Conservation (phyloP, 148 eudicot species). For the Nyssa sinensis region DNA sequence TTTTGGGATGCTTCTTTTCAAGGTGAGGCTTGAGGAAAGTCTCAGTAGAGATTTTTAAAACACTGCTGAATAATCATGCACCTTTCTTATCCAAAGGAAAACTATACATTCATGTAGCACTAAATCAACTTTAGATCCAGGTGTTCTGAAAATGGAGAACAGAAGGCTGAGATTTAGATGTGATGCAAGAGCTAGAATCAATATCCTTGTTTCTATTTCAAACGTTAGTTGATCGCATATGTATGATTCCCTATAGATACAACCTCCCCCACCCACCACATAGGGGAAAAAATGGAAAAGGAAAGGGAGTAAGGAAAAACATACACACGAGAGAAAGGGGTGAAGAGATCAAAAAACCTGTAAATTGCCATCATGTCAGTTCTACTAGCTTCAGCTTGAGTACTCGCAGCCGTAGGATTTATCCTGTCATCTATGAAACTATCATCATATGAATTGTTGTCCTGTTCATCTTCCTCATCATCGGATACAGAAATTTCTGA, state of each 20-base stretch:
- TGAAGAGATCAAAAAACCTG: constrained; percentile 46
- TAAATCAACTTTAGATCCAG: neutral
- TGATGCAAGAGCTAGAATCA: neutral
- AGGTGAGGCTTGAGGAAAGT: too few relatives aligned
- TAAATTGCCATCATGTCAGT: constrained; percentile 89
- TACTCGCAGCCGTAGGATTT: constrained; percentile 48
- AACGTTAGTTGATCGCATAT: too few relatives aligned
- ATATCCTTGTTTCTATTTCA: too few relatives aligned
- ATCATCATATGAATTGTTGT: constrained; percentile 57
- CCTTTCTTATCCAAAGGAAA: neutral
- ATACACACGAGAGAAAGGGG: neutral
- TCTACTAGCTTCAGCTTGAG: constrained; percentile 53
- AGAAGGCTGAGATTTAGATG: neutral
- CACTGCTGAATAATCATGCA: too few relatives aligned
- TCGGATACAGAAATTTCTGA: constrained; percentile 65
- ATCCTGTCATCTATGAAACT: constrained; percentile 84
- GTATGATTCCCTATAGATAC: too few relatives aligned
- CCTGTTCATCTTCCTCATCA: constrained; percentile 59
- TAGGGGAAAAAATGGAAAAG: neutral
- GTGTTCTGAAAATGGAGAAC: neutral
- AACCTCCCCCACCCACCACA: too few relatives aligned
- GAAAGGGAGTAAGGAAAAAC: neutral
- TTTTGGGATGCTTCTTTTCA: too few relatives aligned
- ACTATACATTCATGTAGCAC: neutral
- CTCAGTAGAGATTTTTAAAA: too few relatives aligned